phyloP scores from a whole-genome alignment of 495 filamentous ascomycete species.

The Penicillium herquei region DNA sequence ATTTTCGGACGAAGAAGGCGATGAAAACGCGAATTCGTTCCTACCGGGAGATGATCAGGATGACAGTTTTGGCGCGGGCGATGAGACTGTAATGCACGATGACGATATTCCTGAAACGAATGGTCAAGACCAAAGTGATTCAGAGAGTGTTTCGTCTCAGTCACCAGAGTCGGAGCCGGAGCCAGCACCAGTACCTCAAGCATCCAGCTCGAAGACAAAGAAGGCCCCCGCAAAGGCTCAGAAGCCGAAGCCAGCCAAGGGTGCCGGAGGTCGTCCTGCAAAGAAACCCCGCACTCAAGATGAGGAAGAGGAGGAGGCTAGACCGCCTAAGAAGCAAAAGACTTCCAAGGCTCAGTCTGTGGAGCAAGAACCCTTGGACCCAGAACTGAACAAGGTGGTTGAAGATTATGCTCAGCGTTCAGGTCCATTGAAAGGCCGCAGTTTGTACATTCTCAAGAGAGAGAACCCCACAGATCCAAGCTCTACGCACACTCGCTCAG shows the following conservation, averaged over 20 bases:
- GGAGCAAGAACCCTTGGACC: slow-evolving; percentile 17
- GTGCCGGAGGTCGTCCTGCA: slow-evolving; percentile 34
- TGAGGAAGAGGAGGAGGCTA: slow-evolving; percentile 24
- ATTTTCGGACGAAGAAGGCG: slow-evolving; percentile 41
- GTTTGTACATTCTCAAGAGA: slow-evolving; percentile 68
- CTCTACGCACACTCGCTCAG: slow-evolving; percentile 53
- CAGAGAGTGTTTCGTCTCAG: slow-evolving; percentile 50
- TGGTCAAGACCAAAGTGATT: slow-evolving; percentile 55
- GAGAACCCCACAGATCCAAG: slow-evolving; percentile 56
- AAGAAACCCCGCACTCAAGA: slow-evolving; percentile 23
- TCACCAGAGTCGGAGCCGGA: slow-evolving; percentile 1
- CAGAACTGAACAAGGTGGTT: slow-evolving; percentile 40
- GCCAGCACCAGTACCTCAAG: slow-evolving; percentile 6
- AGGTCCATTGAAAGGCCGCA: slow-evolving; percentile 52
- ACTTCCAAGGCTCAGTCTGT: slow-evolving; percentile 13
- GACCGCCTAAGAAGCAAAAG: slow-evolving; percentile 38
- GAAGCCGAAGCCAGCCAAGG: slow-evolving; percentile 13
- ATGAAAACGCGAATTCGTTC: slow-evolving; percentile 35
- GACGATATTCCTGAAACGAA: slow-evolving; percentile 38
- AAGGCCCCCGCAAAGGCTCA: slow-evolving; percentile 9
- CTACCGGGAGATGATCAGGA: slow-evolving; percentile 28
- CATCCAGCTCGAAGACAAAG: slow-evolving; percentile 11
- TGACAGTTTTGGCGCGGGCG: slow-evolving; percentile 25
- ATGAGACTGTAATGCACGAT: slow-evolving; percentile 24
- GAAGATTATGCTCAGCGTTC: slow-evolving; percentile 44